Percentiles rank a stretch among this genome's conserved stretches.
Conservation (phyloP, 306 rosid species). For the Quercus glauca region DNA sequence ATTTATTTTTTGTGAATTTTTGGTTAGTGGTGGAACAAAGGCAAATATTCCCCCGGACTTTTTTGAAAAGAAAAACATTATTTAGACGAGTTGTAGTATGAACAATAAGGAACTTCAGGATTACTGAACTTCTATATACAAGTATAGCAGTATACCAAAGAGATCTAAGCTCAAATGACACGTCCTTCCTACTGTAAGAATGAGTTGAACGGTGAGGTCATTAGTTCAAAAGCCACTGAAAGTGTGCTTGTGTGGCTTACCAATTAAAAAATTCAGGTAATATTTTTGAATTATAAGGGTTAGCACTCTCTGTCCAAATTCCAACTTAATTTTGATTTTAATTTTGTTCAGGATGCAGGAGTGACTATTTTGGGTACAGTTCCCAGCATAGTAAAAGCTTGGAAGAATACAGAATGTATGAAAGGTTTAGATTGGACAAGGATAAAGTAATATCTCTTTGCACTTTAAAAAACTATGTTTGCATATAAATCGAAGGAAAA, state of each 20-base stretch:
- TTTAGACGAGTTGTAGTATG: not conserved
- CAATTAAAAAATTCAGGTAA: not conserved
- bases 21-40: not conserved
- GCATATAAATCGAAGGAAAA: not conserved
- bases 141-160: not conserved
- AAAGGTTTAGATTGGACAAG: constrained; percentile 86
- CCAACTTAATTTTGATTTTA: not conserved
- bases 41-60: not conserved
- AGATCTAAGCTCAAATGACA: too few relatives aligned
- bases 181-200: too few relatives aligned
- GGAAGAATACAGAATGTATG: constrained; percentile 78
- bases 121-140: not conserved
- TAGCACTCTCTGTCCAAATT: not conserved
- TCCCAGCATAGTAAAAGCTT: constrained; percentile 86
- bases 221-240: too few relatives aligned
- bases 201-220: too few relatives aligned
- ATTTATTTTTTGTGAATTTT: not conserved
- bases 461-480: not conserved
- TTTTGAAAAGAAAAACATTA: not conserved
- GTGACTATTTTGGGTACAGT: constrained; percentile 86
- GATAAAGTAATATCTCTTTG: constrained; percentile 50
- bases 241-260: too few relatives aligned
- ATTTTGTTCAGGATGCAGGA: constrained; percentile 73
- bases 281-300: constrained; percentile 1
- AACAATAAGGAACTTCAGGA: not conserved